These are phyloP conservation scores for Aspergillus vadensis DNA, from an alignment of 2,329 filamentous ascomycete species.

Conservation along the genomic window DNA sequence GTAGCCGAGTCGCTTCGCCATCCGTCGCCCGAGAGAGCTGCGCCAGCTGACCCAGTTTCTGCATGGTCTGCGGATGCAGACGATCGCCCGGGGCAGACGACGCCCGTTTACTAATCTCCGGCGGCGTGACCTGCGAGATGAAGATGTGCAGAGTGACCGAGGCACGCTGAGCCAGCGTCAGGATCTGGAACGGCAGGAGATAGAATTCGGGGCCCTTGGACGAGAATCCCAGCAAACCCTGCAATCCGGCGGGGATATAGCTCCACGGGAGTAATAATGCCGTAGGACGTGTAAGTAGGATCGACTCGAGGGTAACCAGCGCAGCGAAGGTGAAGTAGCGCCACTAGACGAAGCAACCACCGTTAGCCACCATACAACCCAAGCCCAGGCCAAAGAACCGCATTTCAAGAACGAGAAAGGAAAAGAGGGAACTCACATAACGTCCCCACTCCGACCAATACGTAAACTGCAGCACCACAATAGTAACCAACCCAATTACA, in stretches of 20 bases:
- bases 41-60: slow-evolving; percentile 70
- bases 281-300: slow-evolving; percentile 57
- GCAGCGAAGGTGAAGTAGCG: slow-evolving; percentile 55
- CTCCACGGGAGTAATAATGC: slow-evolving; percentile 39
- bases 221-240: slow-evolving; percentile 39
- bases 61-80: slow-evolving; percentile 53
- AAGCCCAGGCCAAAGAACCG: not conserved
- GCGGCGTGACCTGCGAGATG: slow-evolving; percentile 75
- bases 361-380: no score
- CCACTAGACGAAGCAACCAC: slow-evolving; percentile 40
- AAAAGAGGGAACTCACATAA: slow-evolving; percentile 43
- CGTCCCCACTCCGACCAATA: slow-evolving; percentile 47
- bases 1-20: slow-evolving; percentile 67
- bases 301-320: slow-evolving; percentile 59
- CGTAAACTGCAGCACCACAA: slow-evolving; percentile 42
- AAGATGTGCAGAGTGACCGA: slow-evolving; percentile 81
- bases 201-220: slow-evolving; percentile 48
- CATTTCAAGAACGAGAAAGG: not conserved
- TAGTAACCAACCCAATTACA: slow-evolving; percentile 37
- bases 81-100: slow-evolving; percentile 34
- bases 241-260: slow-evolving; percentile 35
- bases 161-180: slow-evolving; percentile 73
- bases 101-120: slow-evolving; percentile 53
- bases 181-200: slow-evolving; percentile 77
- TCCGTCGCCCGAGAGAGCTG: slow-evolving; percentile 62